Evolutionary conservation across 2,329 filamentous ascomycete genomes (phyloP).

Genomic region (Neonectria punicea): DNA sequence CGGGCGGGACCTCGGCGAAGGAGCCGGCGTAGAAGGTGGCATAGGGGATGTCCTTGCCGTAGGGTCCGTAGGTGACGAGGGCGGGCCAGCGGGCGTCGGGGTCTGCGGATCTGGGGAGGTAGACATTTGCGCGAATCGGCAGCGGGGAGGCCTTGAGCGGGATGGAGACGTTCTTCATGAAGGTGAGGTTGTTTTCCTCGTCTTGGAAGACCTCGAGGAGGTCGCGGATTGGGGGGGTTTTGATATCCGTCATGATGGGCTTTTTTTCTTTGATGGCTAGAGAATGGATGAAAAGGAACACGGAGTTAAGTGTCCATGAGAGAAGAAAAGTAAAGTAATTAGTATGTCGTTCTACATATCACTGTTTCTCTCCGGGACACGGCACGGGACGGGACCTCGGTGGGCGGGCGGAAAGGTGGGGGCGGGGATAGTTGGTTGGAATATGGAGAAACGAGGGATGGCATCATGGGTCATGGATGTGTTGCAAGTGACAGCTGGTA

Average conservation of each 20-base stretch:
- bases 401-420: no score
- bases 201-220: slow-evolving; percentile 18
- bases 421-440: no score
- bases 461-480: no score
- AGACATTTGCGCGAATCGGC: slow-evolving; percentile 41
- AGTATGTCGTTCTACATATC: not conserved
- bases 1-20: slow-evolving; percentile 62
- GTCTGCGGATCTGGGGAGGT: slow-evolving; percentile 43
- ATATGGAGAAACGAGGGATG: no score
- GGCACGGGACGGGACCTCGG: no score
- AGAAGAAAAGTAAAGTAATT: not conserved
- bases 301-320: not conserved
- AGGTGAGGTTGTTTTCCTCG: slow-evolving; percentile 20
- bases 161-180: slow-evolving; percentile 25
- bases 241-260: no score
- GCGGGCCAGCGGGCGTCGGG: slow-evolving; percentile 15
- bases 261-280: no score
- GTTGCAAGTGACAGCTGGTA: no score
- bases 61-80: slow-evolving; percentile 24
- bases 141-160: slow-evolving; percentile 18
- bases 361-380: not conserved
- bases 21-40: slow-evolving; percentile 35
- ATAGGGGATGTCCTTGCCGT: slow-evolving; percentile 24
- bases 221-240: slow-evolving; percentile 15
- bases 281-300: not conserved